Evolutionary conservation across 495 filamentous ascomycete genomes (phyloP).

Genomic region (Aspergillus ostianus): DNA sequence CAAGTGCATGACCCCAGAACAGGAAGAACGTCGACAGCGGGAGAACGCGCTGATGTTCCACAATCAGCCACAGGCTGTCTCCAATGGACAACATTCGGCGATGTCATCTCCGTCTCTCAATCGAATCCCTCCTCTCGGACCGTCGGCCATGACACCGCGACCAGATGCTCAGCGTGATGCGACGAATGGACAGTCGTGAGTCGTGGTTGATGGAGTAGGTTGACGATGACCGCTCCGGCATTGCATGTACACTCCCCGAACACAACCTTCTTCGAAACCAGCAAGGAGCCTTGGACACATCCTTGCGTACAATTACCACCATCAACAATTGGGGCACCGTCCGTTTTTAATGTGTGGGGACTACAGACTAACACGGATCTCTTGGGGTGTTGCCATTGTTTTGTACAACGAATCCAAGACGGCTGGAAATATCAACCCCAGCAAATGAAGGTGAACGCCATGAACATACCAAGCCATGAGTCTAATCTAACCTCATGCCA

Average conservation of each 20-base stretch:
- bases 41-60: conserved; percentile 38
- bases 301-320: neutral
- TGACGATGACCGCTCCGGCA: no score
- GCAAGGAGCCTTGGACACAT: neutral
- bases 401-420: conserved; percentile 4
- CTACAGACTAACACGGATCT: neutral
- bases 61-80: conserved; percentile 15
- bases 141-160: conserved; percentile 28
- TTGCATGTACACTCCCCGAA: neutral
- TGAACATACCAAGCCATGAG: neutral
- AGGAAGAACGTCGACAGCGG: conserved; percentile 43
- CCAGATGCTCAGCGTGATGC: conserved; percentile 16
- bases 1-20: conserved; percentile 50
- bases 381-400: neutral
- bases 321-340: neutral
- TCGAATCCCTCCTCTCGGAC: conserved; percentile 37
- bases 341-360: conserved; percentile 6
- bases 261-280: neutral
- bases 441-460: conserved; percentile 13
- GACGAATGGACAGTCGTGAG: neutral
- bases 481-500: neutral
- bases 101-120: conserved; percentile 42
- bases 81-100: conserved; percentile 27
- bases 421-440: conserved; percentile 19
- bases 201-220: neutral